phyloP scores from a whole-genome alignment of 305 asterid genomes.

The Fraxinus baroniana region DNA sequence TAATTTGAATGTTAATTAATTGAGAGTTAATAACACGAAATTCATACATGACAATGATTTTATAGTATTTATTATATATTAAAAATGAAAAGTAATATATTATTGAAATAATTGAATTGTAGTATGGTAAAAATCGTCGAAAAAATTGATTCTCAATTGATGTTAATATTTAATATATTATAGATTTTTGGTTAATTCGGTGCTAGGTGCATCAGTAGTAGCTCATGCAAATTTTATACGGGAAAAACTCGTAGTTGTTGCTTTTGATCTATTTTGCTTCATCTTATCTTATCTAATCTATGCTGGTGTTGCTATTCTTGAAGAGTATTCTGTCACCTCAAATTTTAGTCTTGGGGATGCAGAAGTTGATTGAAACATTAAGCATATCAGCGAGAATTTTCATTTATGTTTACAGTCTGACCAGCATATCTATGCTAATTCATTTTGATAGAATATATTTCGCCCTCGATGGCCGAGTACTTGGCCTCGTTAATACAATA shows the following conservation, averaged over 20 bases:
- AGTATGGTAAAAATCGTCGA: no score
- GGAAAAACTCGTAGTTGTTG: not conserved
- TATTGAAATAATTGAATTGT: no score
- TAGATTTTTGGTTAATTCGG: not conserved
- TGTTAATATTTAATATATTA: no score
- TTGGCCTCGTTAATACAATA: not conserved
- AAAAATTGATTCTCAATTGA: no score
- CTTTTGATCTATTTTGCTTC: not conserved
- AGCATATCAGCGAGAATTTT: not conserved
- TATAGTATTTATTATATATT: no score
- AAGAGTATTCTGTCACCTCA: not conserved
- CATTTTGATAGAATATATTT: not conserved
- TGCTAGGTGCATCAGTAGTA: not conserved
- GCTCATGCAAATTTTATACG: not conserved
- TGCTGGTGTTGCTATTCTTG: not conserved
- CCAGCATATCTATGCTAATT: not conserved
- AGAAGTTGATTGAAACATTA: not conserved
- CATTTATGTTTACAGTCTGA: not conserved
- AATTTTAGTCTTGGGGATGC: not conserved
- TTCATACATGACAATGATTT: no score
- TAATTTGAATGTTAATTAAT: no score
- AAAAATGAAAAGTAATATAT: no score
- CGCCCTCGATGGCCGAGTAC: not conserved
- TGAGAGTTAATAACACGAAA: no score
- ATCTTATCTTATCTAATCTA: not conserved